phyloP scores from a whole-genome alignment of 78 protist species.

The Dictyostelium citrinum region DNA sequence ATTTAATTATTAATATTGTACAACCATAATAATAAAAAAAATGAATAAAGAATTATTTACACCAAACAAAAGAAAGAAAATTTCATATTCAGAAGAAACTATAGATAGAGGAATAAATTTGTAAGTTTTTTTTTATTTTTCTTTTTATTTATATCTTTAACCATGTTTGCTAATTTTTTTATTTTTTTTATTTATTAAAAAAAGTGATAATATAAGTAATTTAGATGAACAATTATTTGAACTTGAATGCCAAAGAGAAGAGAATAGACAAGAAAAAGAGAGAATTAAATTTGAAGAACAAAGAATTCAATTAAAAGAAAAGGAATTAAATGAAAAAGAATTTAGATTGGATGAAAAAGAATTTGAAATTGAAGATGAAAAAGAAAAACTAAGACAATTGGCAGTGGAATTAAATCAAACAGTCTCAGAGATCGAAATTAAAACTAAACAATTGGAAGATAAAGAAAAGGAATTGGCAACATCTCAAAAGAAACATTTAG shows the following conservation, averaged over 20 bases:
- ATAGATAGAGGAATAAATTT: not conserved
- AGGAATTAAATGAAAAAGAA: slow-evolving; percentile 36
- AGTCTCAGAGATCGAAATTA: slow-evolving; percentile 7
- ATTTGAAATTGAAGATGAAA: slow-evolving; percentile 28
- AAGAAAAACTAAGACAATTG: not conserved
- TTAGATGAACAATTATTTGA: slow-evolving; percentile 57
- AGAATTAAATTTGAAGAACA: not conserved
- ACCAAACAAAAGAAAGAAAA: slow-evolving; percentile 26
- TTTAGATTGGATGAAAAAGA: slow-evolving; percentile 40
- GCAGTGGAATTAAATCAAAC: slow-evolving; percentile 2
- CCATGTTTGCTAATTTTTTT: not conserved
- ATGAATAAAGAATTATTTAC: slow-evolving; percentile 8
- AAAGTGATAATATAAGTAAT: not conserved
- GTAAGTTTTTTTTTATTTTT: not conserved
- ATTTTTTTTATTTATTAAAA: not conserved
- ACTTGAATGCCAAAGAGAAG: slow-evolving; percentile 32
- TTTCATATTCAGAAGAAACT: not conserved
- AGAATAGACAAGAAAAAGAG: slow-evolving; percentile 28
- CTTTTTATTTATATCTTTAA: not conserved
- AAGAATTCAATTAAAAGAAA: not conserved
- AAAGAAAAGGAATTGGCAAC: not conserved
- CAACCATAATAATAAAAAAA: not conserved
- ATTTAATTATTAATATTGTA: not conserved
- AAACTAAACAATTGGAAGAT: not conserved
- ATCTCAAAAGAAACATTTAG: not conserved